Evolutionary conservation across 2,329 filamentous ascomycete species (phyloP), one percentile per base, ranked within the genome.

Genomic region (Talaromyces islandicus): DNA sequence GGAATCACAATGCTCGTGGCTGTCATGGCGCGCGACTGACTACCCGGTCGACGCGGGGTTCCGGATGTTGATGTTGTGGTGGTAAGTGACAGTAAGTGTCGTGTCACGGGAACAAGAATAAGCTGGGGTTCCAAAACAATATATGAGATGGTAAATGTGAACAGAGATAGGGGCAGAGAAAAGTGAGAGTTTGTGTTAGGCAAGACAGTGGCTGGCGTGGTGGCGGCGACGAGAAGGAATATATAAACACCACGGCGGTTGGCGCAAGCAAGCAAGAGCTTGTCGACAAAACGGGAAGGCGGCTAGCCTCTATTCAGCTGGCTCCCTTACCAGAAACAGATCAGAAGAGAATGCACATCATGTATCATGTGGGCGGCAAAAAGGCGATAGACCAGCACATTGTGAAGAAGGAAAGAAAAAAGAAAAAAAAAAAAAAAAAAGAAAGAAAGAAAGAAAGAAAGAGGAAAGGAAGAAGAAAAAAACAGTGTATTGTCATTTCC

Each of bases 1-100:
- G 75, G 69, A 69, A 74, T 76, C 29, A 74, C 69, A 60, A 73
- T 60, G 55, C 66, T 72, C 30, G 69, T 68, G 43, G 67, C 65
- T 56, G 70, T 73, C 72, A 75, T 75, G 62, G 66, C 66, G 66
- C 63, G 64, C 27, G 48, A 52, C 27, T 10, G 43, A 46, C 43
- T 46, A 11, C 11, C 43, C 43, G n/a, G 43, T 24, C 43, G 21
- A 46, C 19, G 43, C 43, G 43, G 43, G 43, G 43, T 46, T 24
- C 21, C 21, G n/a, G 32, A 14, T 12, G 32, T 35, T 35, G 25
- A 27, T 27, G 43, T 11, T 24, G 19, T 46, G 43, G 19, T 46
- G 43, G 43, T 46, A 21, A 24, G 43, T 24, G 4, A 21, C 9
- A 24, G 43, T 21, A 11, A 2, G 43, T 12, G 41, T 43, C n/a